These are phyloP conservation scores for Podaxis sp. DNA, from an alignment of 768 basidiomycete genomes.

Conservation along the genomic window DNA sequence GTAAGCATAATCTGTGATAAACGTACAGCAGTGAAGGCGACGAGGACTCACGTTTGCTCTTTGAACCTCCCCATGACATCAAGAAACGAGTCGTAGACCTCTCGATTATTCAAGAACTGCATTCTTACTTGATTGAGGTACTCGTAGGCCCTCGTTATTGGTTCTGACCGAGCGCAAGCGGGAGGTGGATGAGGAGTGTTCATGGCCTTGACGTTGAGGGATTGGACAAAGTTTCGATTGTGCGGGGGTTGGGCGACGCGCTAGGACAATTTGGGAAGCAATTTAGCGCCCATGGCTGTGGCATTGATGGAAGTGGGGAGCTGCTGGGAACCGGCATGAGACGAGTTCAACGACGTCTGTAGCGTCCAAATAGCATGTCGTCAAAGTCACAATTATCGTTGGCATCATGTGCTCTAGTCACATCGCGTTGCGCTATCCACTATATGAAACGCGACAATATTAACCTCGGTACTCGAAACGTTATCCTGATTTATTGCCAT, in stretches of 20 bases:
- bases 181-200: slow-evolving; percentile 3
- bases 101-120: slow-evolving; percentile 13
- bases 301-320: background rate
- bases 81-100: slow-evolving; percentile 13
- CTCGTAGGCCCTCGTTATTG: slow-evolving; percentile 11
- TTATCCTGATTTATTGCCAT: slow-evolving; percentile 1
- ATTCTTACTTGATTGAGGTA: slow-evolving; percentile 14
- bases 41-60: slow-evolving; percentile 10
- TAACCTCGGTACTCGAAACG: background rate
- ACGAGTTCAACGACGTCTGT: background rate
- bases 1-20: background rate
- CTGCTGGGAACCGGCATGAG: background rate
- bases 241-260: background rate
- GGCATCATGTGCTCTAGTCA: slow-evolving; percentile 15
- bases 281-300: slow-evolving; percentile 11
- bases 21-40: background rate
- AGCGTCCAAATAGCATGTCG: background rate
- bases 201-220: slow-evolving; percentile 5
- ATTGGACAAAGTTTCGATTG: slow-evolving; percentile 8
- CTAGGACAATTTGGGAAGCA: slow-evolving; percentile 8
- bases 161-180: background rate
- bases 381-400: slow-evolving; percentile 2
- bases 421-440: background rate
- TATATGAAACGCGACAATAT: background rate
- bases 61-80: slow-evolving; percentile 15